Evolutionary conservation across 2,329 filamentous ascomycete genomes (phyloP).

Genomic region (Cladosporium sp.): DNA sequence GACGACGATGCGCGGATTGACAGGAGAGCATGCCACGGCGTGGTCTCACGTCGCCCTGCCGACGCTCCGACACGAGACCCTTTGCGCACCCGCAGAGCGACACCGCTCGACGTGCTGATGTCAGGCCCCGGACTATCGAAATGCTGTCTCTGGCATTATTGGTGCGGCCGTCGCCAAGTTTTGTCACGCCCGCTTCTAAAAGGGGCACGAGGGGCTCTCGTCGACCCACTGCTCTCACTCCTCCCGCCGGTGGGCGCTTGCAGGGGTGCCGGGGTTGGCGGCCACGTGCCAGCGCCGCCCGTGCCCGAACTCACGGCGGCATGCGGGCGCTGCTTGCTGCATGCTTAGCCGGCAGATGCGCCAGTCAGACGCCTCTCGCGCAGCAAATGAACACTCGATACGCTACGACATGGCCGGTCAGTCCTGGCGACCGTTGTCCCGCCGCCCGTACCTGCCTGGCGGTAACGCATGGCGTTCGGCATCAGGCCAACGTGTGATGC

Average conservation of each 20-base stretch:
- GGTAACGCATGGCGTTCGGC: neutral
- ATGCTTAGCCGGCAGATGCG: no score
- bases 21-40: neutral
- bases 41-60: neutral
- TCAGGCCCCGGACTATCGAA: constrained; percentile 1
- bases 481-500: neutral
- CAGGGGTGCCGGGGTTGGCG: constrained; percentile 5
- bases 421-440: no score
- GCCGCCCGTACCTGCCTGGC: neutral
- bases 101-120: neutral
- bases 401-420: no score
- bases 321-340: no score
- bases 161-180: constrained; percentile 1
- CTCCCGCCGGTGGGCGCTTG: neutral
- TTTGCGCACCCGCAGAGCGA: neutral
- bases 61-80: constrained; percentile 2
- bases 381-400: neutral
- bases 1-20: neutral
- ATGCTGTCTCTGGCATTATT: neutral
- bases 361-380: no score
- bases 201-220: constrained; percentile 6
- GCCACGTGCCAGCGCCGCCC: neutral
- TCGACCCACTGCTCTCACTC: neutral
- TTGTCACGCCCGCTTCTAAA: constrained; percentile 6
- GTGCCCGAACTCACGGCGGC: neutral